Base-by-base conservation (phyloP, 2,329 filamentous ascomycete genomes). In the Polychaeton citri region DNA sequence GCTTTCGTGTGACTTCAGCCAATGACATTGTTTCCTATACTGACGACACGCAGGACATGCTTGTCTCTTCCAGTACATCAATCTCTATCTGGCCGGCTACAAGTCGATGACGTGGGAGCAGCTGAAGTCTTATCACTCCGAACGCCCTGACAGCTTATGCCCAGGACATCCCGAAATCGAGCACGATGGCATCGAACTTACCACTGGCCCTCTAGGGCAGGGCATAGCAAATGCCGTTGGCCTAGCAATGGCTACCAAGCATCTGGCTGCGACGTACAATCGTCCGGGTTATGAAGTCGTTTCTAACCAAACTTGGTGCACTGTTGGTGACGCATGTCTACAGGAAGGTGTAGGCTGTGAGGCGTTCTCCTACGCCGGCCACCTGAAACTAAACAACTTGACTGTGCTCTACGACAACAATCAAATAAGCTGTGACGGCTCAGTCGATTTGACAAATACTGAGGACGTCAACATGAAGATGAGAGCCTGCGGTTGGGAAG, bases 331-430 rank as follows among this genome's bases (percentile, higher is more conserved):
- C 42, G 72, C 67, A 5, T 75, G 72, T 45, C 55, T 76, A 13
- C 68, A 72, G 43, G 72, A 76, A 49, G 72, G 72, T 19, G 70
- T 76, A 1, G 65, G 60, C 0, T 57, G 74, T 2, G 73, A 76
- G 48, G 66, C 72, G 0, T 65, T 76, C 33, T 65, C 65, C 3
- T 62, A 74, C 5, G 71, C 71, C 5, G 72, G 71, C 1, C 69
- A 74, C 48, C 62, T 64, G 50, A 63, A 60, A 42, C 57, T 76
- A 7, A 66, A 69, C 53, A 76, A 76, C 49, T 54, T 76, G 2
- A 65, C 64, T 3, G 53, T 76, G 18, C 67, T 74, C 32, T 76
- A 76, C 43, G 72, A 76, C 43, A 75, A 76, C 52, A 75, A 76
- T 49, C 66, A 72, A 45, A 59, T 76, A 33, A 74, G 71, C 4